Base-by-base conservation (phyloP, 2,329 filamentous ascomycete genomes). In the Aureobasidium sp. region DNA sequence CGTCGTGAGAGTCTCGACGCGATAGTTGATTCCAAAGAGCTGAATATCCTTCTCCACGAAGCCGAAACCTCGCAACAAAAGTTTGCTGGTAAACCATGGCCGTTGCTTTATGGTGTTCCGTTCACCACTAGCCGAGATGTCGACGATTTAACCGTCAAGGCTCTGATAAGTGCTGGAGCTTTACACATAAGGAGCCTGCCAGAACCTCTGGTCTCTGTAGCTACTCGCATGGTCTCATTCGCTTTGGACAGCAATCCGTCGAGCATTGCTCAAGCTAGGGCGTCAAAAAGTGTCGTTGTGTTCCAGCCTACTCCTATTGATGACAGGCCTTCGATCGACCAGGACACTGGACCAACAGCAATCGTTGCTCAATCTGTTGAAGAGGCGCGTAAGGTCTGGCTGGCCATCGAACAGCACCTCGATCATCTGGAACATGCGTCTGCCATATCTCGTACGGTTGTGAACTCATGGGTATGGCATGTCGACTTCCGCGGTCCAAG, bases 81-180 rank as follows among this genome's bases (percentile, higher is more conserved):
- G 15, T 35, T 15, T 9, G n/a, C n/a, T 15, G 8, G 24, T 27
- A 24, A 70, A 7, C 75, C 74, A 40, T 70, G 76, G n/a, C 75
- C 79, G 35, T 79, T 81, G 4, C 73, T 85, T 0, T 85, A 78
- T 64, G 82, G 82, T 31, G 69, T 84, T 1, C 82, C 82, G 0
- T 85, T 85, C 65, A 78, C 78, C 1, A 74, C 84, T n/a, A 56
- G 84, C 84, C 67, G 82, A 85, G 68, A 80, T 15, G 12, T 6
- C 15, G n/a, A 42, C 1, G 15, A 47, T 27, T 1, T 14, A 35
- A 27, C 7, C 15, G 17, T 49, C 5, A 15, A 49, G 9, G 27
- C 27, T n/a, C n/a, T 49, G 7, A 5, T 52, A 12, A 17, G 22
- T 39, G 31, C 33, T 52, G 49, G 49, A 14, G 49, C 49, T 5